Percentiles rank a stretch among this genome's conserved stretches.
phyloP scores from a whole-genome alignment of 345 rosid genomes.

The Ceriops tagal region DNA sequence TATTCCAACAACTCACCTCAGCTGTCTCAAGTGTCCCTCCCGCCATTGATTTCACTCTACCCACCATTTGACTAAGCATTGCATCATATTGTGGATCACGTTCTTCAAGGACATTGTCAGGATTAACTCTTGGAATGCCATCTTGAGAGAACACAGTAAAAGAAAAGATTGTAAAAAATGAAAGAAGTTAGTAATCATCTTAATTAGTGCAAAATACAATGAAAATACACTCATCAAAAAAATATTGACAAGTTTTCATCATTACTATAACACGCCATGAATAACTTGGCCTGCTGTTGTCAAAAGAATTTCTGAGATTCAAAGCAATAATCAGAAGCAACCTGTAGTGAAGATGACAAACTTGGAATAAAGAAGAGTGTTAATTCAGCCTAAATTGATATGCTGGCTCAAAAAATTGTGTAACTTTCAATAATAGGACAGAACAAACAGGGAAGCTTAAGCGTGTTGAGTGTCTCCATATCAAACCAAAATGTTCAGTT shows the following conservation, averaged over 20 bases:
- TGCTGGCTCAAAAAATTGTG: no score
- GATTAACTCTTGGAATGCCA: slow-evolving; percentile 29
- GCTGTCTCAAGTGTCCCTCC: slow-evolving; percentile 90
- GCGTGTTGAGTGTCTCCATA: no score
- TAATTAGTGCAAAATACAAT: not conserved
- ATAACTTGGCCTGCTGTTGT: no score
- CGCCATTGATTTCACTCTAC: slow-evolving; percentile 70
- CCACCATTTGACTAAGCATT: slow-evolving; percentile 87
- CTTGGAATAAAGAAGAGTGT: no score
- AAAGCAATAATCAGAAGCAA: no score
- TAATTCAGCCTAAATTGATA: no score
- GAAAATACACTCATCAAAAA: not conserved
- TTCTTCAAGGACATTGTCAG: slow-evolving; percentile 58
- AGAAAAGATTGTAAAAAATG: not conserved
- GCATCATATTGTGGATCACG: slow-evolving; percentile 65
- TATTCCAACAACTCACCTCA: slow-evolving; percentile 52
- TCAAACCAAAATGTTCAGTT: no score
- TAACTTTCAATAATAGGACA: no score
- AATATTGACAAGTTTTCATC: not conserved
- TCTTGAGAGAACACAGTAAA: slow-evolving; percentile 26
- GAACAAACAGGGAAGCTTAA: no score
- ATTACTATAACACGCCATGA: not conserved
- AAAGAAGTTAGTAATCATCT: not conserved
- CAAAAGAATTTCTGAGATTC: no score
- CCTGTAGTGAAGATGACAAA: no score